Base-by-base conservation (phyloP, 73 alveolate genomes). In the Blepharisma japonicum region DNA sequence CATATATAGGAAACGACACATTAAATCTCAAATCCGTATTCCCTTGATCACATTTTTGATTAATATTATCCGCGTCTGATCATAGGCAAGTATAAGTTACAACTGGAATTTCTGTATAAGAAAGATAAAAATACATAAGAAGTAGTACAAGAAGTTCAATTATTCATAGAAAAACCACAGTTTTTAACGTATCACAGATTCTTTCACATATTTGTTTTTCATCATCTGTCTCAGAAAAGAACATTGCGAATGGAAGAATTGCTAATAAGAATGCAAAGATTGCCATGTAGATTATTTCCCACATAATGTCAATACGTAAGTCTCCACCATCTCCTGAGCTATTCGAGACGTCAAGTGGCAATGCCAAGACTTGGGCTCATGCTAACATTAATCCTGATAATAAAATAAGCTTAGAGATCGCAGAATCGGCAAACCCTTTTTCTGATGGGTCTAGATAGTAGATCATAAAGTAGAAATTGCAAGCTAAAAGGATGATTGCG, bases 261-360 rank as follows among this genome's bases (percentile, higher is more conserved):
- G 91, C 47, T 55, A 87, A 68, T 8, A 93, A 82, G 77, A 93
- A 78, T 6, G 76, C 49, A 9, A 87, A 84, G n/a, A 87, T 61
- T 18, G 89, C 48, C 90, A 91, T 83, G 71, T 93, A 91, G 38
- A 93, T 68, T 25, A 90, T 91, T 56, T 86, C 81, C 98, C 98
- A 93, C 78, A 93, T 86, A 11, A 86, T 87, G 49, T 89, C 81
- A 94, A 93, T 93, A 68, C 89, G 92, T 14, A 93, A 77, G 42
- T 87, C 90, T 6, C 79, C 91, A 32, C 92, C 94, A 45, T 68
- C 87, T 21, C 87, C 87, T 39, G 83, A 72, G 32, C 87, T 71
- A 74, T 93, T 93, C 6, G 91, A 78, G 9, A 92, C 98, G 68
- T 93, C 98, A 27, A 93, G 80, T 9, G 98, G 98, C 42, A 93